These are phyloP conservation scores for Aureobasidium sp. DNA, from an alignment of 2,329 filamentous ascomycete genomes.

Conservation along the genomic window DNA sequence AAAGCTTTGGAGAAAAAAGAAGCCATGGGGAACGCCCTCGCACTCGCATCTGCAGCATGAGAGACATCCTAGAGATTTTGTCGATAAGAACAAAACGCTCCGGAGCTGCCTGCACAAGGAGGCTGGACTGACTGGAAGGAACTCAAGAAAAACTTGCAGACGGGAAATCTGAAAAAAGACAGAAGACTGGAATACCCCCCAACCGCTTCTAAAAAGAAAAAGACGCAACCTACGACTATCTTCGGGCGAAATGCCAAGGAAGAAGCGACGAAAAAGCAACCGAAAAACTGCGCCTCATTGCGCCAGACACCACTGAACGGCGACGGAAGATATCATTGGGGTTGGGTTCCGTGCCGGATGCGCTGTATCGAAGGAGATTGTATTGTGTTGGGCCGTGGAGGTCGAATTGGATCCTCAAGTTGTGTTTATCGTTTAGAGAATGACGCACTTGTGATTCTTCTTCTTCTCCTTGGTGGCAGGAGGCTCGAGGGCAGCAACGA, in stretches of 20 bases:
- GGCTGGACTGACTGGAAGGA: background rate
- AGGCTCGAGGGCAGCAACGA: conserved; percentile 89
- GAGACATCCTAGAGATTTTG: background rate
- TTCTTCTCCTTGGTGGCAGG: conserved; percentile 51
- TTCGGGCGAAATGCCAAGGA: background rate
- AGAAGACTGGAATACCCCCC: conserved; percentile 4
- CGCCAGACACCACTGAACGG: conserved; percentile 14
- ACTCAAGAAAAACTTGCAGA: conserved; percentile 3
- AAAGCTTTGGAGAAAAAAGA: background rate
- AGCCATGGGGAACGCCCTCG: background rate
- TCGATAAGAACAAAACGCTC: background rate
- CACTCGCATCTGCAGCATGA: background rate
- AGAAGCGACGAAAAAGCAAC: conserved; percentile 1
- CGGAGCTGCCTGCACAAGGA: background rate
- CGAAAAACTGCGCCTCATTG: conserved; percentile 15
- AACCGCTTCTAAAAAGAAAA: conserved; percentile 9
- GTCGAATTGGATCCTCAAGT: background rate
- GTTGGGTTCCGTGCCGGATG: conserved; percentile 15
- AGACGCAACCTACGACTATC: conserved; percentile 14
- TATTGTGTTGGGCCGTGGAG: background rate
- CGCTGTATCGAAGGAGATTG: conserved; percentile 11
- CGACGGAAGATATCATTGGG: conserved; percentile 9
- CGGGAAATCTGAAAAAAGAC: background rate
- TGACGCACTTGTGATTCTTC: conserved; percentile 30
- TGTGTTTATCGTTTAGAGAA: conserved; percentile 27